Conservation (phyloP, 345 rosid species). For the Camelina neglecta region DNA sequence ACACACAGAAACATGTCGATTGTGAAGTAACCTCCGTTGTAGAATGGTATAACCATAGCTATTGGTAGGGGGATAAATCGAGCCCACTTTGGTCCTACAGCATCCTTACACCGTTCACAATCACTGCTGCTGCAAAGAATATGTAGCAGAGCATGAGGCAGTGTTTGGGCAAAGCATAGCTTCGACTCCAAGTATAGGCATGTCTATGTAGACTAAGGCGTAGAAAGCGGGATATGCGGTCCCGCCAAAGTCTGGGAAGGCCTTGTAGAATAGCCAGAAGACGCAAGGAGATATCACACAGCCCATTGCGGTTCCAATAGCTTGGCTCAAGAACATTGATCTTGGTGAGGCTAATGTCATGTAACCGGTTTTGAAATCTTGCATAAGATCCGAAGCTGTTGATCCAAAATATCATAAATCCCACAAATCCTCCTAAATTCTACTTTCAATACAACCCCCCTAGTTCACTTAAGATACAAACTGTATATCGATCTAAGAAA, state of each 20-base stretch:
- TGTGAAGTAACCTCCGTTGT: slow-evolving; percentile 67
- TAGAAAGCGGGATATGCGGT: slow-evolving; percentile 61
- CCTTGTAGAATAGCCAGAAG: slow-evolving; percentile 81
- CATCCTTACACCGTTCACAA: slow-evolving; percentile 58
- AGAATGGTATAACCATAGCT: slow-evolving; percentile 87
- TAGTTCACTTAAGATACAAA: neutral
- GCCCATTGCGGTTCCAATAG: slow-evolving; percentile 78
- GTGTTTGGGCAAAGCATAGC: slow-evolving; percentile 62
- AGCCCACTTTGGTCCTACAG: slow-evolving; percentile 43
- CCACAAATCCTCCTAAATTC: too few species aligned
- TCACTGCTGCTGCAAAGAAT: slow-evolving; percentile 58
- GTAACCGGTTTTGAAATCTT: slow-evolving; percentile 85
- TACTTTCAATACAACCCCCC: too few species aligned
- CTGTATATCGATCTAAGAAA: neutral
- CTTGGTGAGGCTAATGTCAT: slow-evolving; percentile 73
- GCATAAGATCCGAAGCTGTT: slow-evolving; percentile 75
- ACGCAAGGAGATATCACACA: slow-evolving; percentile 72
- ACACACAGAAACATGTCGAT: slow-evolving; percentile 67
- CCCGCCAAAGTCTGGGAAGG: slow-evolving; percentile 56
- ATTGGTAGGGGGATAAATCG: slow-evolving; percentile 64
- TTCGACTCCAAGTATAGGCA: slow-evolving; percentile 65
- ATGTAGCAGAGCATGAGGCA: slow-evolving; percentile 62
- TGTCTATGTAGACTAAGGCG: slow-evolving; percentile 54
- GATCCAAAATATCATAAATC: slow-evolving; percentile 17
- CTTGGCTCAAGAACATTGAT: slow-evolving; percentile 75